A percentile compares a stretch with the other conserved stretches of the same genome.
Conservation (phyloP, 371 early-diverging fungal genomes). For the Mortierella polycephala region DNA sequence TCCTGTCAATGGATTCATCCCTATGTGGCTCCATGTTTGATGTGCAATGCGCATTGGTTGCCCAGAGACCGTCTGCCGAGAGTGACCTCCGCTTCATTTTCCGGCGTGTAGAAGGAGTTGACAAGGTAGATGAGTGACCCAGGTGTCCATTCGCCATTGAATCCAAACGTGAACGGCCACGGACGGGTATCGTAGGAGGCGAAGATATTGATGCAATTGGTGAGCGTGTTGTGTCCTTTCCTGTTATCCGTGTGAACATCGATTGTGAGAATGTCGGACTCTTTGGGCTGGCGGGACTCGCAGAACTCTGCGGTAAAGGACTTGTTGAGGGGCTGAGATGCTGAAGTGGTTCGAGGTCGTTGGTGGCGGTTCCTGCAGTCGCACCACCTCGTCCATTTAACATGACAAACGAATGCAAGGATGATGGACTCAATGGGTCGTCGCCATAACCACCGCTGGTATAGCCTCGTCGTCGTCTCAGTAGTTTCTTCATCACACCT, state of each 20-base stretch:
- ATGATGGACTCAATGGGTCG: not conserved
- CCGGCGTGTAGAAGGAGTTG: slow-evolving; percentile 11
- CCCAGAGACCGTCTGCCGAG: slow-evolving; percentile 27
- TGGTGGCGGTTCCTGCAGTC: slow-evolving; percentile 25
- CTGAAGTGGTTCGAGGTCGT: slow-evolving; percentile 18
- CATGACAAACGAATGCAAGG: slow-evolving; percentile 31
- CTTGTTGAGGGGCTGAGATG: slow-evolving; percentile 7
- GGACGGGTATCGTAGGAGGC: slow-evolving; percentile 12
- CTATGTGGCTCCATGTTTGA: not conserved
- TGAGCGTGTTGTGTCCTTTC: slow-evolving; percentile 7
- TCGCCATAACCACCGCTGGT: slow-evolving; percentile 12
- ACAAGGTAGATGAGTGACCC: not conserved
- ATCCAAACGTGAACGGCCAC: slow-evolving; percentile 9
- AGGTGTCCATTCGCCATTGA: not conserved
- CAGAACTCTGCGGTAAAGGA: slow-evolving; percentile 7
- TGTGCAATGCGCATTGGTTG: slow-evolving; percentile 1
- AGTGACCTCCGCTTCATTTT: slow-evolving; percentile 27
- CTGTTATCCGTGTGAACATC: slow-evolving; percentile 25
- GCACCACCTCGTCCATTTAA: slow-evolving; percentile 30
- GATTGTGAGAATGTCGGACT: slow-evolving; percentile 33
- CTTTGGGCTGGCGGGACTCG: slow-evolving; percentile 25
- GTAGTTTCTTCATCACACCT: slow-evolving; percentile 45
- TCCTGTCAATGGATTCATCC: not conserved
- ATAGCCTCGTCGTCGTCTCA: slow-evolving; percentile 34
- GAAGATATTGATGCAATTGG: slow-evolving; percentile 7